A percentile compares a stretch with the other conserved stretches of the same genome.
phyloP scores from a whole-genome alignment of 768 basidiomycete genomes.

The Podaxis mareebaensis region DNA sequence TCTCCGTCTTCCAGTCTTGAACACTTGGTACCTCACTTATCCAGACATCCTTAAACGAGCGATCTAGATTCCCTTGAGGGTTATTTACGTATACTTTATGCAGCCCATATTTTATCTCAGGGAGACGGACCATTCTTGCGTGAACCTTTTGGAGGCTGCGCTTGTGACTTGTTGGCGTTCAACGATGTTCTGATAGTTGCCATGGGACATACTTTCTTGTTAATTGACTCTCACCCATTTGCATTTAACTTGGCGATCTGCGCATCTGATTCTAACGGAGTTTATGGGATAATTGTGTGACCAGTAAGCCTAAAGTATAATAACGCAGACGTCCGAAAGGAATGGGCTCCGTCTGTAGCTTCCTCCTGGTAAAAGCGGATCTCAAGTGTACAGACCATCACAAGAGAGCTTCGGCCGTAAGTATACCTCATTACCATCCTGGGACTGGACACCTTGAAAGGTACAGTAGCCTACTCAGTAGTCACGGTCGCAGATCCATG shows the following conservation, averaged over 20 bases:
- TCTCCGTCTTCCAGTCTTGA: slow-evolving; percentile 44
- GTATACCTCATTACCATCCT: no score
- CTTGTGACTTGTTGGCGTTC: background rate
- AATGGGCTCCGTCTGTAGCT: no score
- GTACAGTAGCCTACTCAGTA: no score
- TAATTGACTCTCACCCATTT: no score
- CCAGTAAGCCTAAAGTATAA: no score
- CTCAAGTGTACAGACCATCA: no score
- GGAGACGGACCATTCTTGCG: background rate
- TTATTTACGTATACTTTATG: background rate
- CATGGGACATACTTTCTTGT: no score
- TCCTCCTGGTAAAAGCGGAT: no score
- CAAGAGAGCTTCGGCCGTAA: no score
- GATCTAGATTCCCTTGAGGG: background rate
- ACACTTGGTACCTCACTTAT: background rate
- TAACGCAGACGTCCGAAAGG: no score
- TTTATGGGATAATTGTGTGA: background rate
- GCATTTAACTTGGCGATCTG: background rate
- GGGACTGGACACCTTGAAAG: no score
- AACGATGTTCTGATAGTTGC: background rate
- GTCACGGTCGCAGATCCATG: no score
- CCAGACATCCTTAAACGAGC: background rate
- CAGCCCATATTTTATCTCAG: background rate
- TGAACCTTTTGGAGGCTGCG: background rate
- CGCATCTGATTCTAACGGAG: background rate